Evolutionary conservation across 2,329 filamentous ascomycete species (phyloP).

Genomic region (Zasmidium cellare): DNA sequence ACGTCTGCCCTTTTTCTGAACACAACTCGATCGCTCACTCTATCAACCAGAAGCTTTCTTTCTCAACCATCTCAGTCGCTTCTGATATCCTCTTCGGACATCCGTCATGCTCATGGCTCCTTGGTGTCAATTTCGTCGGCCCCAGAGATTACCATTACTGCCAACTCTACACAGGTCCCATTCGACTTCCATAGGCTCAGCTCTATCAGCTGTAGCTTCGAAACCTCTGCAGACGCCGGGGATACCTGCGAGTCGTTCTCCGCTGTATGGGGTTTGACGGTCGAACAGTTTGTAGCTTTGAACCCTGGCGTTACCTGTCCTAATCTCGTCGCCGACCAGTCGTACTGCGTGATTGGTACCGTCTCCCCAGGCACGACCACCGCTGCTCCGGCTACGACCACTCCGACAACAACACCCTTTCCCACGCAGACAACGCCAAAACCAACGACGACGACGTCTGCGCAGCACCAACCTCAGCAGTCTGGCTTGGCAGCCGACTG

Average conservation of each 20-base stretch:
- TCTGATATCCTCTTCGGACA: background rate
- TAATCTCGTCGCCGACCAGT: background rate
- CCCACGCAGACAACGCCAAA: background rate
- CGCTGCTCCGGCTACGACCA: background rate
- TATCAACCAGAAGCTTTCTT: background rate
- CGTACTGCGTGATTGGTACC: background rate
- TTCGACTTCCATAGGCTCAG: background rate
- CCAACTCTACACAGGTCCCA: background rate
- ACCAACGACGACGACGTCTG: background rate
- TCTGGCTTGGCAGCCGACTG: conserved; percentile 6
- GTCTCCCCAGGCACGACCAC: background rate
- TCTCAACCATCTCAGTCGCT: background rate
- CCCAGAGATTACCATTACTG: background rate
- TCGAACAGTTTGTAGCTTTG: background rate
- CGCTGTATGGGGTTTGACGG: background rate
- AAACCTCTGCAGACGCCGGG: background rate
- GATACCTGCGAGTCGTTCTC: background rate
- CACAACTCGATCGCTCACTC: background rate
- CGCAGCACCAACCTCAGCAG: background rate
- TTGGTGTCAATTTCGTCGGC: background rate
- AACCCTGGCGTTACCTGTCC: background rate
- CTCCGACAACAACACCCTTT: background rate
- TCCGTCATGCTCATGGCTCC: background rate
- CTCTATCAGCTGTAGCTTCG: background rate
- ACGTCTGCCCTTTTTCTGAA: background rate